Evolutionary conservation across 2,329 filamentous ascomycete genomes (phyloP), one percentile per base, ranked within the genome.

Genomic region (Fusarium fujikuroi): DNA sequence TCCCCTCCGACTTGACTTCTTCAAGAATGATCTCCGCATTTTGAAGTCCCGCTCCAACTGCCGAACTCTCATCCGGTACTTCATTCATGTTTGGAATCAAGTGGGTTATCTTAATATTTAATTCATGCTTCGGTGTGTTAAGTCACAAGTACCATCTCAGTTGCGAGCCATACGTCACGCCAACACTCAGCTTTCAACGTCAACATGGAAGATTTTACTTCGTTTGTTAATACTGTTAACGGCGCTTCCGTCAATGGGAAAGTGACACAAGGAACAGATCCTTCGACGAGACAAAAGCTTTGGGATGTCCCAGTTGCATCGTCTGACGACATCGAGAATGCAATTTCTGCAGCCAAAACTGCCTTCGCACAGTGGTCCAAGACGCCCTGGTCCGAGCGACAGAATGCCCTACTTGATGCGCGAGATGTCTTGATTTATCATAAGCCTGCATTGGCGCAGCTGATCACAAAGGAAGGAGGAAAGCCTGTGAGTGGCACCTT

Each of bases 221-320:
- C 37, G 14, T 56, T 56, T 30, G 25, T 19, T 12, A 56, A 56
- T 44, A 56, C 37, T 8, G 37, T 44, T 6, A 32, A 56, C 2
- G 52, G 52, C 4, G 15, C 21, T 15, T 43, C 37, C 11, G 37
- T 23, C 37, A 21, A 37, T 5, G 52, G 52, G 3, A 32, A 56
- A 6, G 25, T 19, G 11, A 43, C 53, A 3, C 64, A 54, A 12
- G 64, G 59, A 10, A 63, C 36, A 23, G 39, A 66, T 32, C 63
- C 63, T 5, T 63, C 63, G 2, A 66, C 59, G 2, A 63, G 28
- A 16, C 28, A 63, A 42, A 53, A 53, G 6, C 50, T 66, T 4
- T 66, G 63, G 63, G 40, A 64, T 23, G 43, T 66, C 16, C 60
- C 63, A 19, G 42, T 66, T 8, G 63, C 63, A 23, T 64, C 63